Base-by-base conservation (phyloP, 192 early-diverging fungal species). In the Gonapodya prolifera region DNA sequence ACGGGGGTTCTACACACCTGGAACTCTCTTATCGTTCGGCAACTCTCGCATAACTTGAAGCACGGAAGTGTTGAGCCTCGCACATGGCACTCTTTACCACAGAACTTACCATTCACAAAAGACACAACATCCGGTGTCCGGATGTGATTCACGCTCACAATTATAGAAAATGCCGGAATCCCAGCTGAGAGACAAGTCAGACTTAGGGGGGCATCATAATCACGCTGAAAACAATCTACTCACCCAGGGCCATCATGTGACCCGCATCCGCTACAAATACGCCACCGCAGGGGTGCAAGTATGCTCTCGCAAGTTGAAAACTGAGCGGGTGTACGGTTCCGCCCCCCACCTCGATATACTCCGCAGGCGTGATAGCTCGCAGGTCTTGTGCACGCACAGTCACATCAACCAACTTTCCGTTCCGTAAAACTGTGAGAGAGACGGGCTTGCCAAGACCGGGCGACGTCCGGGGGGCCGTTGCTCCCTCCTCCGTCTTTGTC, bases 291-390 rank as follows among this genome's bases (percentile, higher is more conserved):
- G 93, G 91, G 31, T 90, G 83, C 1, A 86, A 85, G 80, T 91
- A 91, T 2, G 85, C 85, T 78, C 91, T 87, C 0, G 93, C 93
- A n/a, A 94, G 81, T 77, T 93, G 91, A 77, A 91, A 93, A 2
- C 91, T 91, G 32, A 94, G 80, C 70, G 92, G 85, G 79, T 93
- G 86, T 28, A 93, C 86, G 71, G 91, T 88, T 34, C 88, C 91
- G 2, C 94, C 94, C 69, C 96, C 96, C 45, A 95, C 88, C 75
- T 94, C 91, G 0, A 97, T 87, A 83, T 92, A 94, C 35, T 89
- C 84, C 76, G 92, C 89, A 0, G 95, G 95, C 1, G 95, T 95
- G 34, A 73, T 88, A 0, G 84, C 83, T 77, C 92, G 91, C 75
- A 94, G 80, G 78, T 94, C 90, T 80, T 94, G 87, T 0, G 92